Percentiles rank a stretch among this genome's conserved stretches.
Conservation (phyloP, 1,139 yeast genomes). For the Taphrina pruni region DNA sequence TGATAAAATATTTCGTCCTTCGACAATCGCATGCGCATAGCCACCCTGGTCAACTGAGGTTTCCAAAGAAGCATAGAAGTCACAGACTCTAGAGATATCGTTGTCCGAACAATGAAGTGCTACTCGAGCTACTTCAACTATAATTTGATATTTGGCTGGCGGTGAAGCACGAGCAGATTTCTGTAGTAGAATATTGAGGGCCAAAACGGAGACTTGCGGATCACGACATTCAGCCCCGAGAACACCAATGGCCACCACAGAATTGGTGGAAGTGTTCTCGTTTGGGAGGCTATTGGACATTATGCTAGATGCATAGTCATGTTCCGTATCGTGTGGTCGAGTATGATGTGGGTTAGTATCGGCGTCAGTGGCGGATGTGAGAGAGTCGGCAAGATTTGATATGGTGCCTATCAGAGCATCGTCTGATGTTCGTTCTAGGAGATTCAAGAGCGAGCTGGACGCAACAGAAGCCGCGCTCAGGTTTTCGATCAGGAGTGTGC, state of each 20-base stretch:
- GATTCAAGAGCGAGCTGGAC: constrained; percentile 13
- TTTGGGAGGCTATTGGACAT: background rate
- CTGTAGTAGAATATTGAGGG: constrained; percentile 25
- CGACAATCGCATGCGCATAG: background rate
- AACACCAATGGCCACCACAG: constrained; percentile 26
- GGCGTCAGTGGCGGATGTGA: background rate
- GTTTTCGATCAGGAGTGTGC: background rate
- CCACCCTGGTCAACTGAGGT: background rate
- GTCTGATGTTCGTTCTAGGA: constrained; percentile 23
- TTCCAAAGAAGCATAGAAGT: constrained; percentile 10
- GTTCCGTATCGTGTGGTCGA: background rate
- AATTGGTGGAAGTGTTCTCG: constrained; percentile 21
- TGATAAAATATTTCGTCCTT: constrained; percentile 3
- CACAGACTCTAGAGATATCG: constrained; percentile 19
- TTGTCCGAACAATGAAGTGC: constrained; percentile 27
- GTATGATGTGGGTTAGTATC: background rate
- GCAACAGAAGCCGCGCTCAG: constrained; percentile 9
- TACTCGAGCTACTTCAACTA: constrained; percentile 20
- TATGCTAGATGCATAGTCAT: constrained; percentile 1
- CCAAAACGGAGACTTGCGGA: constrained; percentile 16
- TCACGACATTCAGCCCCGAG: constrained; percentile 23
- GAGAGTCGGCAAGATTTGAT: constrained; percentile 22
- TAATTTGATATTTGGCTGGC: constrained; percentile 12
- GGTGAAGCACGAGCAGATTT: constrained; percentile 15
- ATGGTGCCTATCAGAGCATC: constrained; percentile 30